These are phyloP conservation scores for Tolypocladium inflatum DNA, from an alignment of 2,329 filamentous ascomycete genomes.

Conservation along the genomic window DNA sequence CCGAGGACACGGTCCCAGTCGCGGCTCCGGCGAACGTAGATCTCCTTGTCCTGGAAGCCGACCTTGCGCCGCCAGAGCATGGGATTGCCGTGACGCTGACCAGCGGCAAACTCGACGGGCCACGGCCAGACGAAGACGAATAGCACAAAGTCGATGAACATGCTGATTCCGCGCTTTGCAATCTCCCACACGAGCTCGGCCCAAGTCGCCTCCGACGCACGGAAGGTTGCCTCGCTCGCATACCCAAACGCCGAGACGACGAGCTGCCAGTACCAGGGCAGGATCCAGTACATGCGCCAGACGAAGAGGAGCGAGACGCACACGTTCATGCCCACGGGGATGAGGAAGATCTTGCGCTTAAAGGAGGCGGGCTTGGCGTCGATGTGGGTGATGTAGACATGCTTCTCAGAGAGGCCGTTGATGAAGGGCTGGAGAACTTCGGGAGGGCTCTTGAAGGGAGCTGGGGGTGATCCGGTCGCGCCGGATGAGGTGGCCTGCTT, in stretches of 20 bases:
- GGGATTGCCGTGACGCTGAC: conserved; percentile 49
- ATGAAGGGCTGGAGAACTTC: conserved; percentile 56
- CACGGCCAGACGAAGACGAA: conserved; percentile 61
- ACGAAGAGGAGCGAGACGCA: conserved; percentile 53
- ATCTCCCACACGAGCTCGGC: conserved; percentile 47
- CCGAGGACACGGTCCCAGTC: conserved; percentile 56
- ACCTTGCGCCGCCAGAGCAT: conserved; percentile 62
- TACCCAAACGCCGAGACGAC: conserved; percentile 55
- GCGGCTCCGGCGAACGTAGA: conserved; percentile 70
- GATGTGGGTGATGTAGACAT: conserved; percentile 79
- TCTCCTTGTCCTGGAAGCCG: conserved; percentile 70
- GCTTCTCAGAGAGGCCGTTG: conserved; percentile 51
- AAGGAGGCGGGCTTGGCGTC: conserved; percentile 60
- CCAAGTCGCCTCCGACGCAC: conserved; percentile 47
- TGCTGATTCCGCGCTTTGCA: conserved; percentile 48
- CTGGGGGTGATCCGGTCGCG: conserved; percentile 32
- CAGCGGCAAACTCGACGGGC: conserved; percentile 64
- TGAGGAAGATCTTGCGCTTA: conserved; percentile 75
- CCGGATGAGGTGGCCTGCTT: conserved; percentile 14
- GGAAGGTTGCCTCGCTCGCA: conserved; percentile 56
- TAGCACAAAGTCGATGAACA: conserved; percentile 66
- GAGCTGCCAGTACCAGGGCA: conserved; percentile 65
- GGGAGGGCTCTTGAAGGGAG: conserved; percentile 61
- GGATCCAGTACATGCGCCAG: conserved; percentile 58
- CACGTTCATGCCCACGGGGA: conserved; percentile 70